phyloP scores from a whole-genome alignment of 2,329 filamentous ascomycete genomes.

The Alternaria tenuissima region DNA sequence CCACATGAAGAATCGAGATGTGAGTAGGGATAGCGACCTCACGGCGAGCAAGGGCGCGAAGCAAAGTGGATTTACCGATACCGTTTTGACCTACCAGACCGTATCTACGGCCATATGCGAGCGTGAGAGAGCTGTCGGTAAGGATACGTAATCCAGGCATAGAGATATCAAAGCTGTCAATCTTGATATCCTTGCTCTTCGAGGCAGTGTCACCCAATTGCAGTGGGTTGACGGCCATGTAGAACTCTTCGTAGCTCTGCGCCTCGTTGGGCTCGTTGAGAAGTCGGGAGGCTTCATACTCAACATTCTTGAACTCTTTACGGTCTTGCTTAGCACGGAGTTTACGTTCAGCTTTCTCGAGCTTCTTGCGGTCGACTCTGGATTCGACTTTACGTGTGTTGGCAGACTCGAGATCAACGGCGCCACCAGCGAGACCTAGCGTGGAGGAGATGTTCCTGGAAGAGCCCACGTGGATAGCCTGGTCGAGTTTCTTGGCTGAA shows the following conservation, averaged over 20 bases:
- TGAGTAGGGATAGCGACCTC: conserved; percentile 95
- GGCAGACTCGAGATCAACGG: conserved; percentile 91
- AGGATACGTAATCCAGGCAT: conserved; percentile 90
- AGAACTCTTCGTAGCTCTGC: conserved; percentile 98
- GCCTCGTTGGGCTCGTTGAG: conserved; percentile 82
- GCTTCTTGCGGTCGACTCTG: conserved; percentile 97
- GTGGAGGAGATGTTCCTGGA: conserved; percentile 97
- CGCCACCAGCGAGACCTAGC: conserved; percentile 81
- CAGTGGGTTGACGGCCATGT: conserved; percentile 98
- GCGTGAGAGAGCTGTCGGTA: conserved; percentile 86
- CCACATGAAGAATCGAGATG: conserved; percentile 98
- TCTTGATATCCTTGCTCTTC: conserved; percentile 99
- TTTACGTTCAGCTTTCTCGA: conserved; percentile 97
- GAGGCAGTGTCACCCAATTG: conserved; percentile 76
- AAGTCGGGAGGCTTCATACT: conserved; percentile 93
- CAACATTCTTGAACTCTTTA: conserved; percentile 97
- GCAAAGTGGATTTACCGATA: conserved; percentile 86
- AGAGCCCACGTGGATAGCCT: conserved; percentile 92
- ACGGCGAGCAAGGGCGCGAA: conserved; percentile 89
- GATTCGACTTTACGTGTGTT: conserved; percentile 95
- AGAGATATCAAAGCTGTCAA: conserved; percentile 94
- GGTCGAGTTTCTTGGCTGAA: conserved; percentile 84
- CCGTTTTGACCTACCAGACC: conserved; percentile 99
- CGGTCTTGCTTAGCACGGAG: conserved; percentile 98
- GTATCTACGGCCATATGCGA: conserved; percentile 92